phyloP scores from a whole-genome alignment of 306 rosid genomes.

The Medicago lupulina region DNA sequence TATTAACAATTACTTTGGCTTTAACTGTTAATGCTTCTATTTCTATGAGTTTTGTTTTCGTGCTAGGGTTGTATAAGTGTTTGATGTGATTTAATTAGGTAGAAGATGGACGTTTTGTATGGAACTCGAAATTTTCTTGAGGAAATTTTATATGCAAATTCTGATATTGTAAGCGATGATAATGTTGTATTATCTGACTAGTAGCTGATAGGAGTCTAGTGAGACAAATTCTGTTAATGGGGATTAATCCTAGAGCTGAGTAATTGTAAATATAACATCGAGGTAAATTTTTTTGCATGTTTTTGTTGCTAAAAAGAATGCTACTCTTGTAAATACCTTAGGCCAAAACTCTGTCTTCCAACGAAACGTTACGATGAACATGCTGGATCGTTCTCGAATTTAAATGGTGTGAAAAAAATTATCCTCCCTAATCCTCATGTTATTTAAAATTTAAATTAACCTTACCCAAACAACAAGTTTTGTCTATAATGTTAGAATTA shows the following conservation, averaged over 20 bases:
- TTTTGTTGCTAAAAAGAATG: background rate
- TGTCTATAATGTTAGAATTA: too few relatives aligned
- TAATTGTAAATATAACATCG: background rate
- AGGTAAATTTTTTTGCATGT: background rate
- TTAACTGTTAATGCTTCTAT: too few relatives aligned
- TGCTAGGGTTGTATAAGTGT: background rate
- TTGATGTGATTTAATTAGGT: background rate
- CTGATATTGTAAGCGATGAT: background rate
- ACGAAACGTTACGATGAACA: too few relatives aligned
- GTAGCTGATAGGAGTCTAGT: background rate
- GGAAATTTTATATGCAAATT: background rate
- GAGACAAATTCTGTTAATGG: background rate
- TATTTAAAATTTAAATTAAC: too few relatives aligned
- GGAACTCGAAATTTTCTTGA: too few relatives aligned
- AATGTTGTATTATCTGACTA: background rate
- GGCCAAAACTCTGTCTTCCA: too few relatives aligned
- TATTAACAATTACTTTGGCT: too few relatives aligned
- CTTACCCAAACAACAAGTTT: too few relatives aligned
- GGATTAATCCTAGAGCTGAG: background rate
- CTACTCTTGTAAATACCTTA: too few relatives aligned
- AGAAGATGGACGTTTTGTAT: background rate
- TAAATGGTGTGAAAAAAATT: too few relatives aligned
- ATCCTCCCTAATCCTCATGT: too few relatives aligned
- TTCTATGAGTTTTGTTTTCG: background rate
- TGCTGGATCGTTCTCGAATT: too few relatives aligned